Evolutionary conservation across 495 filamentous ascomycete species (phyloP).

Genomic region (Daldinia caldariorum): DNA sequence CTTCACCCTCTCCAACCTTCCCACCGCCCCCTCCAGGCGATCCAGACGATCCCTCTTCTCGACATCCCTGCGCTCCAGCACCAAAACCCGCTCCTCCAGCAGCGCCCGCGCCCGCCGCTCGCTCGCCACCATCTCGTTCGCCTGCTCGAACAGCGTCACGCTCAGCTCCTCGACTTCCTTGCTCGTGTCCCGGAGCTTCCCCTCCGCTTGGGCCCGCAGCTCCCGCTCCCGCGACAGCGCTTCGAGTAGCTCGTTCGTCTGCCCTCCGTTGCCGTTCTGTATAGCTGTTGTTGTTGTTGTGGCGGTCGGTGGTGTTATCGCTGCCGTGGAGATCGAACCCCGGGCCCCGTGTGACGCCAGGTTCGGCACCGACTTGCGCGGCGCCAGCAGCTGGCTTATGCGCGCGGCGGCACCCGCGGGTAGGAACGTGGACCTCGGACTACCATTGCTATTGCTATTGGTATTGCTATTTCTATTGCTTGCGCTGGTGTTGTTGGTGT

Average conservation of each 20-base stretch:
- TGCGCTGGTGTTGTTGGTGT: slow-evolving; percentile 49
- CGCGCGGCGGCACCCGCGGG: slow-evolving; percentile 57
- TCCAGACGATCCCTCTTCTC: slow-evolving; percentile 79
- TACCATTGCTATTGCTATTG: slow-evolving; percentile 47
- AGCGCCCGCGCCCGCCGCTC: slow-evolving; percentile 82
- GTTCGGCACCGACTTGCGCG: slow-evolving; percentile 60
- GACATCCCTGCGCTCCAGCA: slow-evolving; percentile 73
- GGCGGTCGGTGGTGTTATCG: background rate
- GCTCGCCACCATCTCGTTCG: slow-evolving; percentile 95
- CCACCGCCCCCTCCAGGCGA: slow-evolving; percentile 79
- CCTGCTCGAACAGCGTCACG: slow-evolving; percentile 86
- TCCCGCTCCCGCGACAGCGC: slow-evolving; percentile 75
- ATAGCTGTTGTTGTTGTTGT: too few relatives aligned
- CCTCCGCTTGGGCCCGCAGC: slow-evolving; percentile 79
- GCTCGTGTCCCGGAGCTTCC: slow-evolving; percentile 72
- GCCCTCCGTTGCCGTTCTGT: too few relatives aligned
- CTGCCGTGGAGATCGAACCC: slow-evolving; percentile 22
- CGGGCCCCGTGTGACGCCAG: slow-evolving; percentile 19
- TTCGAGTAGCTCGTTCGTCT: slow-evolving; percentile 67
- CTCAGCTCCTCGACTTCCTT: slow-evolving; percentile 90
- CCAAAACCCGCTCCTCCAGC: slow-evolving; percentile 77
- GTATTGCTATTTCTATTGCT: slow-evolving; percentile 23
- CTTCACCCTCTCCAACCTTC: slow-evolving; percentile 77
- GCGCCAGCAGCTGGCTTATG: slow-evolving; percentile 73
- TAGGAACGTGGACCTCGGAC: slow-evolving; percentile 54